A percentile compares a stretch with the other conserved stretches of the same genome.
phyloP scores from a whole-genome alignment of 352 stramenopile species.

The Plasmopara halstedii region DNA sequence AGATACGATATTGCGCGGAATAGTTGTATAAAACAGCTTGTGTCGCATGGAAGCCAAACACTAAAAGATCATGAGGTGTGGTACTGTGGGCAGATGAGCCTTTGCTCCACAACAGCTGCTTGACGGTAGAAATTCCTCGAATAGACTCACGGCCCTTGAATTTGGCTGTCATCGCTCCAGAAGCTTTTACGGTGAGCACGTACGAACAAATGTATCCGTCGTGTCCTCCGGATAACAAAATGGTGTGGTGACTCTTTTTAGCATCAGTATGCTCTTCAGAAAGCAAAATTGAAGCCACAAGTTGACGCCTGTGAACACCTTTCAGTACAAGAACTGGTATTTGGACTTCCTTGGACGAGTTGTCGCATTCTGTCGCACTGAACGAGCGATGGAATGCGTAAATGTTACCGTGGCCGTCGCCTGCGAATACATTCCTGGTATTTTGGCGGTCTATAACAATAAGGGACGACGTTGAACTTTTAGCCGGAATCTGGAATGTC shows the following conservation, averaged over 20 bases:
- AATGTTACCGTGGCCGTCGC: conserved; percentile 65
- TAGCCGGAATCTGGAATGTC: conserved; percentile 49
- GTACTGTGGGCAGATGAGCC: neutral
- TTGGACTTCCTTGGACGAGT: neutral
- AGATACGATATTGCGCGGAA: conserved; percentile 60
- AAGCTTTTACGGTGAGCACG: conserved; percentile 19
- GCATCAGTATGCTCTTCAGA: conserved; percentile 6
- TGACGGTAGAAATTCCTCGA: conserved; percentile 72
- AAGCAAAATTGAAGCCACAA: conserved; percentile 54
- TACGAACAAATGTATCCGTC: conserved; percentile 78
- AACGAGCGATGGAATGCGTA: conserved; percentile 49
- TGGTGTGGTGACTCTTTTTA: neutral
- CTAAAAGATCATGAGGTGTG: conserved; percentile 40
- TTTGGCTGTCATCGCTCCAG: conserved; percentile 23
- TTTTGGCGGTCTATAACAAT: conserved; percentile 32
- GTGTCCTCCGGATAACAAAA: conserved; percentile 65
- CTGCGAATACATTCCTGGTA: conserved; percentile 48
- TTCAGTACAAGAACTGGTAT: conserved; percentile 31
- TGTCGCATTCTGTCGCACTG: neutral
- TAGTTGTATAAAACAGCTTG: conserved; percentile 71
- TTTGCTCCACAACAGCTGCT: conserved; percentile 41
- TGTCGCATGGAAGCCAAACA: conserved; percentile 78
- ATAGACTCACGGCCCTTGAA: conserved; percentile 57
- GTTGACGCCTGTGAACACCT: conserved; percentile 53
- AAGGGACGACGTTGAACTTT: conserved; percentile 44